Evolutionary conservation across 116 monocot genomes (phyloP), one percentile per base, ranked within the genome.

Genomic region (Phalaenopsis hybrid): DNA sequence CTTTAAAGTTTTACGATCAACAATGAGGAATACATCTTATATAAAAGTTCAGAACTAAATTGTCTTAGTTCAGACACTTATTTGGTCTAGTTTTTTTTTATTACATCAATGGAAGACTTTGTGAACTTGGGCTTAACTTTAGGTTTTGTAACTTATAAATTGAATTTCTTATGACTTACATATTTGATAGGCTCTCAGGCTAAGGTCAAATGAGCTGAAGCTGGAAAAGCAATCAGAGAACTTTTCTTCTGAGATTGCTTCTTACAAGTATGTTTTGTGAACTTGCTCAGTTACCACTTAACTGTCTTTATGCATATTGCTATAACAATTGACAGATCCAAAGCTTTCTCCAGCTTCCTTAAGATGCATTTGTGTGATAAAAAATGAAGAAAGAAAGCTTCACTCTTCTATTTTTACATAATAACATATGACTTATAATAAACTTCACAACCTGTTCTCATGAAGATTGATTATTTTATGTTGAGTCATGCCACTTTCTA

Each of bases 201-300:
- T 98, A 83, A 88, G 98, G 68, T 98, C 98, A 81, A 98, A 93
- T 87, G 98, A 98, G 83, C 82, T 98, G 77, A 94, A 93, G 86
- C 83, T 98, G 80, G 98, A 93, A 87, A 98, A 93, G 82, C 88
- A 89, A 82, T 80, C 93, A 84, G 95, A 93, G 57, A 77, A 77
- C 28, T 61, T 88, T 46, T 81, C 86, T 86, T 87, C 90, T 81
- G 98, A 98, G 79, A 86, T 93, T 81, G 68, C 83, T 88, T 95
- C 93, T 21, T 93, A 89, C 87, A 98, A 83, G 98, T 98, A 89
- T 49, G 92, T 88, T 50, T 55, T 57, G 75, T 68, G 70, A 8
- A 21, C 69, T 55, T 81, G 69, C 37, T 76, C 31, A n/a, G 28
- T 1, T 20, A 77, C 77, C 17, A 23, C 31, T 18, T n/a, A 76